phyloP scores from a whole-genome alignment of 371 early-diverging fungal genomes.

The Mortierella sp. region DNA sequence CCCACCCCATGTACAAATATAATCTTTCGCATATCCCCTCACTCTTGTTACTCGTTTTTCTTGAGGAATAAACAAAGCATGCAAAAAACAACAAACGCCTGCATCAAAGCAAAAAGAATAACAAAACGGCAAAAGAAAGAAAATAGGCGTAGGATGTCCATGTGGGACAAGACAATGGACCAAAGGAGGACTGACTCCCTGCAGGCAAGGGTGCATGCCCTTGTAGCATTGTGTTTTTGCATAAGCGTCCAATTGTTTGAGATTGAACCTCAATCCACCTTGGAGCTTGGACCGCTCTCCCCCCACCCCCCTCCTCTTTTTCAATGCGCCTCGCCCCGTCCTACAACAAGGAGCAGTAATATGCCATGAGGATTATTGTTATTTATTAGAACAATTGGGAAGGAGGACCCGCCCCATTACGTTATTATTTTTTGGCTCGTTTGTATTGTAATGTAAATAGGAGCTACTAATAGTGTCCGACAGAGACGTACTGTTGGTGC shows the following conservation, averaged over 20 bases:
- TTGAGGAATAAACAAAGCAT: neutral
- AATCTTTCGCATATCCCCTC: neutral
- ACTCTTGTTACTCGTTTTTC: neutral
- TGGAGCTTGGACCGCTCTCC: too few relatives aligned
- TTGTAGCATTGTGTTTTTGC: neutral
- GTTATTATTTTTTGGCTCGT: neutral
- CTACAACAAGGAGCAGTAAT: too few relatives aligned
- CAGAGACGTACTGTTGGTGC: slow-evolving; percentile 6
- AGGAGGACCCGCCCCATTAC: neutral
- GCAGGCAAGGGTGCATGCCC: neutral
- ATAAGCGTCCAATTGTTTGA: neutral
- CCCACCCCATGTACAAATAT: neutral
- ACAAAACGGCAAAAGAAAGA: neutral
- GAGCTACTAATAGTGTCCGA: neutral
- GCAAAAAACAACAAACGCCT: neutral
- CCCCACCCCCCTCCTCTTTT: too few relatives aligned
- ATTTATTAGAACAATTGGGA: too few relatives aligned
- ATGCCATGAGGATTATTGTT: too few relatives aligned
- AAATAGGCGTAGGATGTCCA: neutral
- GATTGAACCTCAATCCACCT: too few relatives aligned
- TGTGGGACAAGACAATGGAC: neutral
- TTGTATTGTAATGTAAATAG: neutral
- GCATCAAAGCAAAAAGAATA: neutral
- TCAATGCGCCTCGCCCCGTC: too few relatives aligned
- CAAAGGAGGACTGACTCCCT: neutral